Conservation (phyloP, 768 basidiomycete species). For the Lactarius deliciosus region DNA sequence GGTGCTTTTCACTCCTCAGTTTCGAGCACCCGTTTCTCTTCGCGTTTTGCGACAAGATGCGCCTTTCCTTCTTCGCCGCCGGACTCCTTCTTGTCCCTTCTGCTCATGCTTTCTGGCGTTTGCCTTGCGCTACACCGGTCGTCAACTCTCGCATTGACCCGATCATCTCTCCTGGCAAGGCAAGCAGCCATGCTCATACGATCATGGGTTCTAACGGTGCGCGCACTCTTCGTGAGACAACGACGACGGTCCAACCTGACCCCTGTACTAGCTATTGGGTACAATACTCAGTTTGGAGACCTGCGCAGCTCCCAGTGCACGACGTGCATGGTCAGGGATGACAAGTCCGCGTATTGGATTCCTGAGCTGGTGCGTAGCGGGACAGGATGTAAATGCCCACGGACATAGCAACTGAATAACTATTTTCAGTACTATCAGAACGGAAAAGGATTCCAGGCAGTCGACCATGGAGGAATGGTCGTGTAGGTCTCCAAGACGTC, state of each 20-base stretch:
- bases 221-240: not conserved
- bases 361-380: constrained; percentile 16
- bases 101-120: constrained; percentile 21
- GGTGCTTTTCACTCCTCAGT: constrained; percentile 5
- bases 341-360: constrained; percentile 28
- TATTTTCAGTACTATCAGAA: constrained; percentile 23
- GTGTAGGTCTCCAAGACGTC: constrained; percentile 17
- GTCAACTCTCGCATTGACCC: constrained; percentile 25
- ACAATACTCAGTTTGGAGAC: constrained; percentile 18
- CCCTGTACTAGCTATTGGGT: constrained; percentile 15
- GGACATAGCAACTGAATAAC: constrained; percentile 5
- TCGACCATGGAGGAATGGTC: constrained; percentile 26
- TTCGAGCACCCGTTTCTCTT: not conserved
- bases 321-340: constrained; percentile 27
- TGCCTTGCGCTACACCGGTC: constrained; percentile 22
- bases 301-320: constrained; percentile 21
- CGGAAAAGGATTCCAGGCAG: constrained; percentile 15
- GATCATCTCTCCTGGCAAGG: constrained; percentile 15
- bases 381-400: not conserved
- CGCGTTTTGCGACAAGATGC: constrained; percentile 5
- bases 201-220: constrained; percentile 26
- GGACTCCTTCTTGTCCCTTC: constrained; percentile 18
- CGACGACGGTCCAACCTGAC: not conserved
- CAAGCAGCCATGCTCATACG: constrained; percentile 24
- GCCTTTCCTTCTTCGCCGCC: constrained; percentile 12